phyloP scores from a whole-genome alignment of 768 basidiomycete species.

The Hebeloma cylindrosporum region DNA sequence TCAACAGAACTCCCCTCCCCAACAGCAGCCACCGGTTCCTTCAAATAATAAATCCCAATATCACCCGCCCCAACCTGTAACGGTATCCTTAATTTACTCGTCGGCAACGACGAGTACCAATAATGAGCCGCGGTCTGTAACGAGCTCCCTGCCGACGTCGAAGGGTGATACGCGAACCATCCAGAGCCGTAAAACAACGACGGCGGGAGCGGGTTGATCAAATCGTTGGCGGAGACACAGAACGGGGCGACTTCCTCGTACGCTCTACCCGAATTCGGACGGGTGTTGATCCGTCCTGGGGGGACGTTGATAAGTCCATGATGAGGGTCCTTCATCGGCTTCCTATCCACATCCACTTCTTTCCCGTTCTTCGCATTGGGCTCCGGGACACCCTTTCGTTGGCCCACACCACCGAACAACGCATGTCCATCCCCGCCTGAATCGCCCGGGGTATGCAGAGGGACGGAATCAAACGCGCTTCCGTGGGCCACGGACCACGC shows the following conservation, averaged over 20 bases:
- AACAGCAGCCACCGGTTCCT: slow-evolving; percentile 60
- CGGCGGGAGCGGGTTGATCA: slow-evolving; percentile 95
- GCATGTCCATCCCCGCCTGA: slow-evolving; percentile 48
- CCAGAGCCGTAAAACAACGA: slow-evolving; percentile 93
- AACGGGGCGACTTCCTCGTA: slow-evolving; percentile 89
- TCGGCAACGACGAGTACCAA: slow-evolving; percentile 88
- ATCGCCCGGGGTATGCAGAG: slow-evolving; percentile 37
- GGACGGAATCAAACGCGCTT: slow-evolving; percentile 59
- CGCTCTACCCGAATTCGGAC: slow-evolving; percentile 48
- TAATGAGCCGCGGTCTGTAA: slow-evolving; percentile 75
- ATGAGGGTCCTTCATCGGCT: slow-evolving; percentile 16
- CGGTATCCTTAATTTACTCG: slow-evolving; percentile 79
- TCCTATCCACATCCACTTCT: slow-evolving; percentile 31
- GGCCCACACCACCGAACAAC: slow-evolving; percentile 83
- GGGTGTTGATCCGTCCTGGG: slow-evolving; percentile 66
- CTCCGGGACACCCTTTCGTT: slow-evolving; percentile 74
- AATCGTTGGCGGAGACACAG: slow-evolving; percentile 95
- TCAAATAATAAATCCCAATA: slow-evolving; percentile 86
- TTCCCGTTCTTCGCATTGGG: slow-evolving; percentile 33
- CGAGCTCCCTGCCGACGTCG: slow-evolving; percentile 36
- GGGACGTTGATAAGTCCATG: slow-evolving; percentile 57
- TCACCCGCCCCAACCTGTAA: slow-evolving; percentile 87
- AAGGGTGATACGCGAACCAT: slow-evolving; percentile 80
- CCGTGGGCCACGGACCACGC: slow-evolving; percentile 80
- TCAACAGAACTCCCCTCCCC: slow-evolving; percentile 68